Conservation (phyloP, 441 rosid genomes). For the Erodium chrysanthum region DNA sequence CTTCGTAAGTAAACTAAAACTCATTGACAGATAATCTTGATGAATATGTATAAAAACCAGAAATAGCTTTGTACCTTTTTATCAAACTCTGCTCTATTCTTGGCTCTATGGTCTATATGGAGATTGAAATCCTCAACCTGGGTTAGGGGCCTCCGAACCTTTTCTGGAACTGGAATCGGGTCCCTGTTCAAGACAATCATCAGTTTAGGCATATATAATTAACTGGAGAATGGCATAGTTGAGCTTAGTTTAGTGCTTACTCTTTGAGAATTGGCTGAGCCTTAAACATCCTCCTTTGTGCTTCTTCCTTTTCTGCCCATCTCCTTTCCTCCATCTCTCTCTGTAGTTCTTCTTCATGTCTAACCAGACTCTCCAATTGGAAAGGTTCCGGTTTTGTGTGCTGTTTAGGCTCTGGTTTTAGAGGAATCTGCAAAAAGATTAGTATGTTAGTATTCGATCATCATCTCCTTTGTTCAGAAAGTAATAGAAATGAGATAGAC, state of each 20-base stretch:
- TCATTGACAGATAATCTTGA: background rate
- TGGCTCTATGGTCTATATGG: conserved; percentile 60
- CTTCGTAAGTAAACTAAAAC: background rate
- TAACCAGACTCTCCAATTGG: conserved; percentile 70
- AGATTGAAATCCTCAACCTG: conserved; percentile 66
- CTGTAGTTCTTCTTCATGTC: conserved; percentile 83
- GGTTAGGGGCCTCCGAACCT: conserved; percentile 73
- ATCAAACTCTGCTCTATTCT: conserved; percentile 82
- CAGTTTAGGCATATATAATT: too few species aligned
- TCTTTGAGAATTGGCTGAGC: conserved; percentile 70
- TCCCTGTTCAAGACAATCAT: too few species aligned
- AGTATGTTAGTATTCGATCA: background rate
- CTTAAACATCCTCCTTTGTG: conserved; percentile 58
- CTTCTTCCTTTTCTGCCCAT: conserved; percentile 65
- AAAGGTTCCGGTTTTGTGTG: conserved; percentile 80
- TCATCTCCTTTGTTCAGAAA: background rate
- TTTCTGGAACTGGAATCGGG: conserved; percentile 81
- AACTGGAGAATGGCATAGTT: too few species aligned
- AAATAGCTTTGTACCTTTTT: conserved; percentile 48
- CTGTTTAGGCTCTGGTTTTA: conserved; percentile 75
- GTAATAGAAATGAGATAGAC: too few species aligned
- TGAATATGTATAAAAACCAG: background rate
- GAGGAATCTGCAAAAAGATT: conserved; percentile 40
- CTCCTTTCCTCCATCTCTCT: conserved; percentile 72
- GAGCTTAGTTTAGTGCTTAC: conserved; percentile 50